These are phyloP conservation scores for Plantago elongata DNA, from an alignment of 257 asterid genomes.

Conservation along the genomic window DNA sequence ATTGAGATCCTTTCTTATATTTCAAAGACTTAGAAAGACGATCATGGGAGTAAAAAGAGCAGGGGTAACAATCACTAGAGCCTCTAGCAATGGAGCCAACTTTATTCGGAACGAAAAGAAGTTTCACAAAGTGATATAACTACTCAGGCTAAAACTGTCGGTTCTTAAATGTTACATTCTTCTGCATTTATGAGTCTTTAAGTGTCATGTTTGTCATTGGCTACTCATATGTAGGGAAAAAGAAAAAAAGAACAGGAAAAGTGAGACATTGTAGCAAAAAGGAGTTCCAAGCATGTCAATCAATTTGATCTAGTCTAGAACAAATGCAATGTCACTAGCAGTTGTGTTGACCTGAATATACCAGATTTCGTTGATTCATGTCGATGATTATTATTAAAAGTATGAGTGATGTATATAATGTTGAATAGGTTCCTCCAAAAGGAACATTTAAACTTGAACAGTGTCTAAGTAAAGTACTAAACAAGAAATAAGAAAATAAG, in stretches of 20 bases:
- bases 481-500: conserved; percentile 1
- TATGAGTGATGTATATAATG: conserved; percentile 1
- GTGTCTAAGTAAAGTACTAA: conserved; percentile 1
- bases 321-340: not conserved
- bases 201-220: not conserved
- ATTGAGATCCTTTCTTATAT: conserved; percentile 8
- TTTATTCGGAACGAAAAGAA: not conserved
- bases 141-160: not conserved
- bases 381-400: not conserved
- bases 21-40: conserved; percentile 15
- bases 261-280: too few species aligned
- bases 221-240: not conserved
- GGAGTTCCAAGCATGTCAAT: conserved; percentile 11
- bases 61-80: not conserved
- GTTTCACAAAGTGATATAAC: not conserved
- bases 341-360: not conserved
- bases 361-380: not conserved
- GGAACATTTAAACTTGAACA: conserved; percentile 3
- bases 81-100: conserved; percentile 8
- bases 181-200: not conserved
- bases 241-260: conserved; percentile 1
- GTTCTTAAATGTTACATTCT: not conserved
- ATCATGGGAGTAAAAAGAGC: not conserved
- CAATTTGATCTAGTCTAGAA: not conserved
- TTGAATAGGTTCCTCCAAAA: not conserved